A percentile compares a stretch with the other conserved stretches of the same genome.
Evolutionary conservation across 177 flowering plant genomes (phyloP).

Genomic region (Vitis hybrid): DNA sequence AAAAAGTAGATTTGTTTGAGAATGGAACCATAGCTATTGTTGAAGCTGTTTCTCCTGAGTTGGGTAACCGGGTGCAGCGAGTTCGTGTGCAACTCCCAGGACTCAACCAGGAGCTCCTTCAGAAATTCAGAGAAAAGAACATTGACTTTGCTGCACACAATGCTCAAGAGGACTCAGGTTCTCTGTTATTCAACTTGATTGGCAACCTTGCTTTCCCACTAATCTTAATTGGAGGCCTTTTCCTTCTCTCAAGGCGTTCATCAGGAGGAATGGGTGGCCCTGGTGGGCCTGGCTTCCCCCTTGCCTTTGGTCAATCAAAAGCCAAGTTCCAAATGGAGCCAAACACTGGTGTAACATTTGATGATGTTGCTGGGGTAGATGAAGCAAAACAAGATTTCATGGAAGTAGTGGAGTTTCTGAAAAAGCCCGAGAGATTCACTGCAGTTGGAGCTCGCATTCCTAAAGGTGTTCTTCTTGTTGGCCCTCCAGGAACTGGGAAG

Average conservation of each 20-base stretch:
- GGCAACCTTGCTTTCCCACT: slow-evolving; percentile 92
- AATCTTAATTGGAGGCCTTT: slow-evolving; percentile 83
- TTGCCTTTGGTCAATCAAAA: slow-evolving; percentile 83
- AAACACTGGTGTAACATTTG: slow-evolving; percentile 96
- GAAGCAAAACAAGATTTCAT: slow-evolving; percentile 97
- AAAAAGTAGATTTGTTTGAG: slow-evolving; percentile 84
- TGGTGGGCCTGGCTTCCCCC: slow-evolving; percentile 94
- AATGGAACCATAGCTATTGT: slow-evolving; percentile 98
- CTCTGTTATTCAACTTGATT: slow-evolving; percentile 73
- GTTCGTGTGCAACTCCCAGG: slow-evolving; percentile 98
- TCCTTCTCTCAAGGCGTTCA: slow-evolving; percentile 90
- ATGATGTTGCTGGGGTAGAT: slow-evolving; percentile 99
- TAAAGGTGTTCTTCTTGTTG: slow-evolving; percentile 94
- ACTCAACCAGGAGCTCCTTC: slow-evolving; percentile 94
- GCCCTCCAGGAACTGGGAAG: slow-evolving; percentile 97
- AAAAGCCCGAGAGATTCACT: slow-evolving; percentile 96
- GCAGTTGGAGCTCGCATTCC: slow-evolving; percentile 98
- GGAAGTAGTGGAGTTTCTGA: slow-evolving; percentile 97
- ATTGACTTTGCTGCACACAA: slow-evolving; percentile 97
- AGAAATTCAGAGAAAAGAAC: slow-evolving; percentile 91
- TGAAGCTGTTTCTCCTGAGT: slow-evolving; percentile 95
- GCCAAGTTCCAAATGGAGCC: slow-evolving; percentile 99
- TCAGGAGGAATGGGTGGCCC: slow-evolving; percentile 98
- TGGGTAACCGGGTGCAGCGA: slow-evolving; percentile 91
- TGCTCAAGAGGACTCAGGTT: slow-evolving; percentile 95